Base-by-base conservation (phyloP, 2,329 filamentous ascomycete genomes). In the Septoria petroselini region DNA sequence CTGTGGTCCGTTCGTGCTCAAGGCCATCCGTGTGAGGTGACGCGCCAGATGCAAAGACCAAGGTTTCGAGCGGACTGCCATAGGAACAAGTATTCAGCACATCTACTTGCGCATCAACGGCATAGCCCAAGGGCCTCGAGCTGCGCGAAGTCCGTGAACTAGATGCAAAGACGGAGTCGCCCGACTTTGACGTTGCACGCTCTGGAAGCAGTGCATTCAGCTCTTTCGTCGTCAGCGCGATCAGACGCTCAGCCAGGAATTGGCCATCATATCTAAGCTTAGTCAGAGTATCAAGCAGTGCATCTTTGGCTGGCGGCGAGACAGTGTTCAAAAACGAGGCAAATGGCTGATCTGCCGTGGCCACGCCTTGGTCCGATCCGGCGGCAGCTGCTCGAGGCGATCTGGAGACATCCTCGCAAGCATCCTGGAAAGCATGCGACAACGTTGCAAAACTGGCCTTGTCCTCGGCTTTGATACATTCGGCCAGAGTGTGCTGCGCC, bases 231-330 rank as follows among this genome's bases (percentile, higher is more conserved):
- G 83, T 84, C 59, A 98, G 76, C 62, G 81, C 83, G 66, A 83
- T 83, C 58, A 98, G 79, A 58, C 91, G 82, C 57, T 86, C 83
- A 63, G 91, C 88, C 68, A 98, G 70, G 70, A 94, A 97, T 63
- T 91, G 84, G 30, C 89, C 84, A 67, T 95, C 91, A 56, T 86
- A 90, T 61, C 91, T 83, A 55, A 96, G 80, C 69, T 88, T 82
- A 41, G 82, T 84, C 61, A 97, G 73, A 64, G 97, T 91, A 55
- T 83, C 81, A 51, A 96, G 68, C 52, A 96, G 81, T 35, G 84
- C 82, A 54, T 88, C 82, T 65, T 88, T 78, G 48, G 88, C 83
- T 55, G 85, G 83, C 49, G 81, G 76, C 43, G 90, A 87, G 41
- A 97, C 80, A 63, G 90, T 83, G 66, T 86, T 81, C 58, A 77